phyloP scores from a whole-genome alignment of 2,329 filamentous ascomycete genomes.

The Alternaria ethzedia region DNA sequence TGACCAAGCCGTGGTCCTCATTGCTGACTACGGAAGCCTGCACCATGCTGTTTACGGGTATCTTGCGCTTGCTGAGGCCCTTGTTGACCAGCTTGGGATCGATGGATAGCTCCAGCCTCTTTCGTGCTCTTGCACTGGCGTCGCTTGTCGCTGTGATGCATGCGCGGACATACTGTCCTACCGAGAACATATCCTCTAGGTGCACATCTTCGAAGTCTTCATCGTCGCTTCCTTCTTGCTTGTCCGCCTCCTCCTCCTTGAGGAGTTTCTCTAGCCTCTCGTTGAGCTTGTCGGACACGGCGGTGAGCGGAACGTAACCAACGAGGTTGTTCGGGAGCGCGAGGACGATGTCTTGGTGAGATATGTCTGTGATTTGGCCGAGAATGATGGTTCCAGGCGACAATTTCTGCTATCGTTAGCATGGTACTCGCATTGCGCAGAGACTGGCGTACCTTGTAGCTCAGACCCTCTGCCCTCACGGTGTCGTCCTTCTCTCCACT shows the following conservation, averaged over 20 bases:
- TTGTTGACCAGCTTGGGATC: constrained; percentile 80
- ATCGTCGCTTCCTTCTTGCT: constrained; percentile 59
- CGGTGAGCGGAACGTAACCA: constrained; percentile 88
- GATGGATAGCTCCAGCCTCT: constrained; percentile 85
- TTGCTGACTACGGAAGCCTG: constrained; percentile 89
- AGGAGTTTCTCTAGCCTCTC: constrained; percentile 72
- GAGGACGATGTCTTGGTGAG: constrained; percentile 76
- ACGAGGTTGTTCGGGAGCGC: constrained; percentile 91
- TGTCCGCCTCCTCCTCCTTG: constrained; percentile 66
- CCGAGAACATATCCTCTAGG: constrained; percentile 73
- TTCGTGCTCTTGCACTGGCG: constrained; percentile 71
- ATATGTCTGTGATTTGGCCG: constrained; percentile 84
- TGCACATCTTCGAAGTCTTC: constrained; percentile 67
- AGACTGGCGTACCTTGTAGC: constrained; percentile 74
- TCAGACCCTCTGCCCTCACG: constrained; percentile 83
- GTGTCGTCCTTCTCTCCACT: constrained; percentile 53
- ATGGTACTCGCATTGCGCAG: not conserved
- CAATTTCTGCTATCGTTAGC: constrained; percentile 66
- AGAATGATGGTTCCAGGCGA: constrained; percentile 86
- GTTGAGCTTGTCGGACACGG: constrained; percentile 83
- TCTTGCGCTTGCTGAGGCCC: constrained; percentile 72
- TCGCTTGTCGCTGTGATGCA: constrained; percentile 81
- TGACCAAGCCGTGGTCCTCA: constrained; percentile 94
- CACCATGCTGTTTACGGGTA: constrained; percentile 77
- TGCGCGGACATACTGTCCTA: constrained; percentile 88